These are phyloP conservation scores for Pyronema omphalodes DNA, from an alignment of 495 filamentous ascomycete species.

Conservation along the genomic window DNA sequence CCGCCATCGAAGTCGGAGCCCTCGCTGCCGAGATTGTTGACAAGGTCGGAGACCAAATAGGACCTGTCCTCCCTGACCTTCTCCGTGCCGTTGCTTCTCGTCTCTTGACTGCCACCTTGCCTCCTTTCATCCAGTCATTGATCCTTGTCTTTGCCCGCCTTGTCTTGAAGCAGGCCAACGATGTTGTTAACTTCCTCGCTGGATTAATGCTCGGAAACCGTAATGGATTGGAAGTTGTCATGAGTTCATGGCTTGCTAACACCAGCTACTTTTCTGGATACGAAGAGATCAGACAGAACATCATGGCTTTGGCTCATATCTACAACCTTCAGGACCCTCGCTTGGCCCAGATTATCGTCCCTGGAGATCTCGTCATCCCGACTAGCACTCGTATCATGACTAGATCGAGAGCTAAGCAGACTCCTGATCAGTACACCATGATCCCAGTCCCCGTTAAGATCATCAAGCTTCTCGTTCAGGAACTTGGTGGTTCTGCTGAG, in stretches of 20 bases:
- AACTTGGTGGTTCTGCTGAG: constrained; percentile 44
- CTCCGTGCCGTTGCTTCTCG: constrained; percentile 78
- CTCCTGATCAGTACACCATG: constrained; percentile 76
- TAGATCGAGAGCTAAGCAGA: constrained; percentile 61
- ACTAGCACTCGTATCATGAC: constrained; percentile 78
- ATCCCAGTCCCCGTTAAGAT: constrained; percentile 83
- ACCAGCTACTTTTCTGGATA: constrained; percentile 91
- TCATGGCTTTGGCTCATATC: constrained; percentile 77
- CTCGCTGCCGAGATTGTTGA: constrained; percentile 90
- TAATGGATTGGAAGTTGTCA: constrained; percentile 68
- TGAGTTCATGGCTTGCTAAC: constrained; percentile 92
- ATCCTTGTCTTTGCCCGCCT: constrained; percentile 90
- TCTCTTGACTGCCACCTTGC: constrained; percentile 57
- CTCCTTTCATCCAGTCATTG: constrained; percentile 75
- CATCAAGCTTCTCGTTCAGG: constrained; percentile 83
- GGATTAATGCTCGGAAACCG: constrained; percentile 55
- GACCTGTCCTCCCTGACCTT: constrained; percentile 77
- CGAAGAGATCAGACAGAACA: constrained; percentile 89
- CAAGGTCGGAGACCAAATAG: constrained; percentile 57
- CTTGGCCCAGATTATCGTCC: constrained; percentile 58
- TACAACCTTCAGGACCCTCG: constrained; percentile 75
- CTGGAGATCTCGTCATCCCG: constrained; percentile 75
- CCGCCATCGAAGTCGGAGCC: constrained; percentile 88
- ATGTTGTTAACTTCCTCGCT: constrained; percentile 80
- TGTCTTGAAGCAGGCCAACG: constrained; percentile 61